Conservation (phyloP, 2,329 filamentous ascomycete genomes). For the Xylaria digitata region DNA sequence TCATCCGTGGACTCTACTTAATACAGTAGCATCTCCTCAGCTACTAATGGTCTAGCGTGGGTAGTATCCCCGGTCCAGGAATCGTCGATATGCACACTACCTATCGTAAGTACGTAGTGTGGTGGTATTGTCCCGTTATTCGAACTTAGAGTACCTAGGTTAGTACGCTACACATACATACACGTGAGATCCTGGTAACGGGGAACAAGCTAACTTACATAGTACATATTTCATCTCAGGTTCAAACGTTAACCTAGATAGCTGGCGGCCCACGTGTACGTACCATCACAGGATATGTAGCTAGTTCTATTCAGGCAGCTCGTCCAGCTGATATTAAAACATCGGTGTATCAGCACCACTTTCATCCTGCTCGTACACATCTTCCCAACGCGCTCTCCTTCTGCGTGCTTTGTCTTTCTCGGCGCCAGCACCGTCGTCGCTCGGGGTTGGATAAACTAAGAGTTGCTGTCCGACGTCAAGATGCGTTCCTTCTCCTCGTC, state of each 20-base stretch:
- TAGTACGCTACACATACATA: neutral
- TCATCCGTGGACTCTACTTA: too few species aligned
- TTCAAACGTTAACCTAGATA: neutral
- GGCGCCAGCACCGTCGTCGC: slow-evolving; percentile 14
- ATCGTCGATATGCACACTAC: too few species aligned
- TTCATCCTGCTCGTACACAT: neutral
- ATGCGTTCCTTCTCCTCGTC: slow-evolving; percentile 45
- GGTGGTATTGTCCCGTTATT: too few species aligned
- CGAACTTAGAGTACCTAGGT: too few species aligned
- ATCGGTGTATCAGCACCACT: slow-evolving; percentile 6
- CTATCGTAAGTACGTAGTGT: too few species aligned
- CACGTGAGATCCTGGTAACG: neutral
- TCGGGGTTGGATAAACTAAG: slow-evolving; percentile 11
- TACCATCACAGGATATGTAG: slow-evolving; percentile 7
- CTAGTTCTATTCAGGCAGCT: slow-evolving; percentile 28
- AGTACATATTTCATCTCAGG: neutral
- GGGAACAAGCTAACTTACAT: neutral
- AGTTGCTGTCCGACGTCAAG: slow-evolving; percentile 28
- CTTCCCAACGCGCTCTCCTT: slow-evolving; percentile 4
- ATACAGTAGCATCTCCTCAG: too few species aligned
- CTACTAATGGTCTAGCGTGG: too few species aligned
- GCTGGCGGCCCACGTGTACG: slow-evolving; percentile 18
- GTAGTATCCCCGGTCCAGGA: too few species aligned
- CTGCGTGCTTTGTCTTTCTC: neutral
- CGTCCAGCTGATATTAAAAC: slow-evolving; percentile 11